phyloP scores from a whole-genome alignment of 176 grass and related monocot genomes.

The Triticum monococcum region DNA sequence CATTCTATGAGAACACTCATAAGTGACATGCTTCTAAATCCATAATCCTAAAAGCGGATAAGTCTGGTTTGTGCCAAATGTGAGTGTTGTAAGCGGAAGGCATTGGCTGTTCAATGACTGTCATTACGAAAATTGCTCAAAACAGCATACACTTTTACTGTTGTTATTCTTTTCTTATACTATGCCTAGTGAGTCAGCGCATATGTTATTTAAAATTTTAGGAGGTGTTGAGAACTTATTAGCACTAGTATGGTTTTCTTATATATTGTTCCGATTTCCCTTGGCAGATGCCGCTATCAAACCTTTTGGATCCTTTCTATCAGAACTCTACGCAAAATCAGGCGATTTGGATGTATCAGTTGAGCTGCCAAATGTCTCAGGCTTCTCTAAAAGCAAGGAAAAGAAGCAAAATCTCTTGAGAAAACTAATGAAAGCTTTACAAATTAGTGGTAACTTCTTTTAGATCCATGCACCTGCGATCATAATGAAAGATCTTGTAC shows the following conservation, averaged over 20 bases:
- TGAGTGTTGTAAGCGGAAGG: neutral
- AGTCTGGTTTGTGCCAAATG: neutral
- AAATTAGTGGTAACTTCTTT: constrained; percentile 47
- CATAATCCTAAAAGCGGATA: neutral
- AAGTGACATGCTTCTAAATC: neutral
- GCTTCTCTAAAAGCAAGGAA: constrained; percentile 26
- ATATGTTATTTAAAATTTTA: neutral
- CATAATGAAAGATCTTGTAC: neutral
- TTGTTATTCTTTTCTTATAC: neutral
- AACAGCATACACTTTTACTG: neutral
- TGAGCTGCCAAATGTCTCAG: constrained; percentile 19
- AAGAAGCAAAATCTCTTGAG: constrained; percentile 54
- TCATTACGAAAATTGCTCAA: neutral
- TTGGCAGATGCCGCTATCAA: constrained; percentile 51
- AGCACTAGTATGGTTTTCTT: neutral
- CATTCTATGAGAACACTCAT: neutral
- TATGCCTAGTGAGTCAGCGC: neutral
- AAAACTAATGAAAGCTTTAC: constrained; percentile 51
- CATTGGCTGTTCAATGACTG: neutral
- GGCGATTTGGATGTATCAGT: constrained; percentile 93
- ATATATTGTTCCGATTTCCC: constrained; percentile 21
- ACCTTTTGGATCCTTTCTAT: constrained; percentile 93
- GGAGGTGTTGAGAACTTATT: neutral
- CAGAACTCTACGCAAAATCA: constrained; percentile 80
- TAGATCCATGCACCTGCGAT: neutral